Conservation (phyloP, 2,329 filamentous ascomycete species). For the Paecilomyces dactylethromorphus region DNA sequence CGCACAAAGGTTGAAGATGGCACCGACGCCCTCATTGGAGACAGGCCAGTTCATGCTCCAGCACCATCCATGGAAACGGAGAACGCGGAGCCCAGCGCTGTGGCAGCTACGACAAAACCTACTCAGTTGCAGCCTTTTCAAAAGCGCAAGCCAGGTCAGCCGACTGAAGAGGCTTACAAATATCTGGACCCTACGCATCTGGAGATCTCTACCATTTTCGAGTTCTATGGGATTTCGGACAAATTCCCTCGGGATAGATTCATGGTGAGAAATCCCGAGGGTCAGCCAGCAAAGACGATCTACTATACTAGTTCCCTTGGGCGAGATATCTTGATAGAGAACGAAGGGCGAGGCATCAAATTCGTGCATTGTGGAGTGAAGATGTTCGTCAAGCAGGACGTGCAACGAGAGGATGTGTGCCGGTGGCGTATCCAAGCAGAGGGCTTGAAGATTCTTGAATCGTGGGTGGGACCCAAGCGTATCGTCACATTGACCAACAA, state of each 20-base stretch:
- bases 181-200: constrained; percentile 66
- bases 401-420: constrained; percentile 78
- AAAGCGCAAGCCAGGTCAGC: constrained; percentile 38
- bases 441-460: constrained; percentile 82
- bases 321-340: constrained; percentile 75
- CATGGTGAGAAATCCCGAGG: constrained; percentile 90
- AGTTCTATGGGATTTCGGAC: constrained; percentile 77
- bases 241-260: constrained; percentile 87
- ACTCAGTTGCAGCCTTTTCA: constrained; percentile 15
- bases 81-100: constrained; percentile 14
- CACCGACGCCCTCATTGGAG: constrained; percentile 30
- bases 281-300: constrained; percentile 84
- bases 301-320: constrained; percentile 89
- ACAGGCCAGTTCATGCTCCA: constrained; percentile 29
- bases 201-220: constrained; percentile 68
- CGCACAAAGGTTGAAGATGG: constrained; percentile 37
- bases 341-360: constrained; percentile 86
- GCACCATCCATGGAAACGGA: constrained; percentile 17
- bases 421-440: constrained; percentile 94
- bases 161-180: constrained; percentile 88
- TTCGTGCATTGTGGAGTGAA: constrained; percentile 96
- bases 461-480: constrained; percentile 75
- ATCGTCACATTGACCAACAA: constrained; percentile 69
- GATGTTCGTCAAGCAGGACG: constrained; percentile 98
- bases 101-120: constrained; percentile 15